phyloP scores from a whole-genome alignment of 1,284 basidiomycete genomes.

The Trichosporon asahii region DNA sequence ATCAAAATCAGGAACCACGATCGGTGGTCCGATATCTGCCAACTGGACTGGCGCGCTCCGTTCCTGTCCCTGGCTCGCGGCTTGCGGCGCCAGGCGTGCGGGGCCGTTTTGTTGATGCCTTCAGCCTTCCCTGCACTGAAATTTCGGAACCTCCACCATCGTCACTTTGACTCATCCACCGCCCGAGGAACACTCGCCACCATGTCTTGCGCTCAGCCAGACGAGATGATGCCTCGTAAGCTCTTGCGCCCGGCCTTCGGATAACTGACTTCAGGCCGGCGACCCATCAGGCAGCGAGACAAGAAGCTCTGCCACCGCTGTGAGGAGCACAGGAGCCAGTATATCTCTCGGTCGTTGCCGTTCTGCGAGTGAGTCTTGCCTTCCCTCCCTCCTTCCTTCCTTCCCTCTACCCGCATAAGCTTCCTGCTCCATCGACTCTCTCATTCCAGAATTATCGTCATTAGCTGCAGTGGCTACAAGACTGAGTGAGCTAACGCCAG shows the following conservation, averaged over 20 bases:
- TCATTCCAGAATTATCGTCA: not conserved
- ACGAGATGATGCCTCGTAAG: conserved; percentile 43
- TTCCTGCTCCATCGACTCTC: not conserved
- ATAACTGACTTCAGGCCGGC: conserved; percentile 23
- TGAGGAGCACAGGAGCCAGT: conserved; percentile 32
- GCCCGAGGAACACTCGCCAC: conserved; percentile 23
- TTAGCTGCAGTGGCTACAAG: too few relatives aligned
- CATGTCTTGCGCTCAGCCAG: conserved; percentile 45
- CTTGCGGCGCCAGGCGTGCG: not conserved
- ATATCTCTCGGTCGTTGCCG: conserved; percentile 37
- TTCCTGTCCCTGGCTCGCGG: not conserved
- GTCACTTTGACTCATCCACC: not conserved
- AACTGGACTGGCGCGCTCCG: not conserved
- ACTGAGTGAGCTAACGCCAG: conserved; percentile 18
- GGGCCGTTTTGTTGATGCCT: not conserved
- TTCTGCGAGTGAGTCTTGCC: conserved; percentile 39
- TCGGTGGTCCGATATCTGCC: not conserved
- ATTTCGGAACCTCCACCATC: not conserved
- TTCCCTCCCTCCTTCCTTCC: not conserved
- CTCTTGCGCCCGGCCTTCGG: not conserved
- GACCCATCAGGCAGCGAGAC: conserved; percentile 28
- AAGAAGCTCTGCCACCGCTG: conserved; percentile 40
- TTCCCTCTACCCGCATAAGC: not conserved
- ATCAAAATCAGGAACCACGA: not conserved
- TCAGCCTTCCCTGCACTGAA: not conserved